Evolutionary conservation across 2,329 filamentous ascomycete species (phyloP), one percentile per base, ranked within the genome.

Genomic region (Aspergillus ibericus): DNA sequence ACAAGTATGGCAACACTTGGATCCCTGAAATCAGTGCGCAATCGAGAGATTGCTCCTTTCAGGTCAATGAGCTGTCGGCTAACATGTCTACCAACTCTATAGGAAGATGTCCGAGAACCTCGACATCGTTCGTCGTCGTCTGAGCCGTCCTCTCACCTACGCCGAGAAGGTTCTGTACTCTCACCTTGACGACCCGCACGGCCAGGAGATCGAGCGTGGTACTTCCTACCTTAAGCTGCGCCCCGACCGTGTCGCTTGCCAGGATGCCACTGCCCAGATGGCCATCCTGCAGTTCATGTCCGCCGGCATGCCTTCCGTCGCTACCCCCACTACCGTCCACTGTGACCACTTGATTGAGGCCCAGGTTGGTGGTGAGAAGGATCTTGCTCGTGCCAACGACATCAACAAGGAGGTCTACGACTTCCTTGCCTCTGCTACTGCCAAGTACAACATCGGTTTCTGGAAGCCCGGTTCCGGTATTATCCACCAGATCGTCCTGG

Each of bases 381-480:
- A 99, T 90, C 83, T 98, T 78, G 89, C 86, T 62, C 88, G 93
- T 73, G 95, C 95, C 71, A 83, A 93, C 73, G 85, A 88, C 70
- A 96, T 96, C 82, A 98, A 98, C 88, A 96, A 96, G 85, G 93
- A 98, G 81, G 95, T 99, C 70, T 99, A 98, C 82, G 90, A 98
- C 81, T 99, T 99, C 85, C 82, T 99, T 75, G 86, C 92, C 62
- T 88, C 88, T 64, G 90, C 93, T 66, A 98, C 93, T 78, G 93
- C 93, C 75, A 99, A 98, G 85, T 99, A 98, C 85, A 93, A 98
- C 85, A 98, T 98, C 78, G 95, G 95, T 83, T 98, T 98, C 89
- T 99, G 95, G 95, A 92, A 87, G 79, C 95, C 95, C 66, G 95
- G 95, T 70, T 97, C 93, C 76, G 95, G 95, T 85, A 99, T 98